Evolutionary conservation across 345 rosid genomes (phyloP), one percentile per base, ranked within the genome.

Genomic region (Eucalyptus sideroxylon): DNA sequence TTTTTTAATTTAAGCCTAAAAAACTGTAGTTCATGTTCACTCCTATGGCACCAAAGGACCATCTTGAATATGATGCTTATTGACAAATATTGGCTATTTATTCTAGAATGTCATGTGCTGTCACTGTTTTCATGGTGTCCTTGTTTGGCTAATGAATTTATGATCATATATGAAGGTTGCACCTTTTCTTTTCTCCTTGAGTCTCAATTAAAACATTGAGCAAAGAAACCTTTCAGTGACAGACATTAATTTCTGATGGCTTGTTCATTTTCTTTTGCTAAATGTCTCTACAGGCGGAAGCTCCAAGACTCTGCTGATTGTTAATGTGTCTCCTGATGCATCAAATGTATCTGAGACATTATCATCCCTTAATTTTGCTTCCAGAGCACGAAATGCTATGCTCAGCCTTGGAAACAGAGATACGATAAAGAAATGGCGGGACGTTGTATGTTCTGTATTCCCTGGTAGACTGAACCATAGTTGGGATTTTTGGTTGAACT

Each of bases 221-320:
- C 85, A 77, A 40, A 77, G 24, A 34, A 40, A 77, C 30, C 3
- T 77, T 77, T 26, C 85, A 11, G 30, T 86, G 31, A 44, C 55
- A 51, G 42, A 6, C 26, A 34, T 53, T 65, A 12, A 31, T 67
- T 50, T 88, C 45, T 88, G 30, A 69, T 72, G 16, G 82, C 53
- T 9, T 42, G 86, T 69, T 65, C 45, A 53, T 55, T 82, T 65
- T 53, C 45, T 72, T 69, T 86, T 56, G 31, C 45, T 47, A 37
- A 80, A 44, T 92, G 88, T 51, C 90, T 93, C 86, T 92, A 88
- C 89, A 98, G 99, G 98, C 83, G 98, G 97, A 34, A 95, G 92
- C 95, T 45, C 49, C 4, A 45, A 45, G 49, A 45, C 49, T 45
- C 11, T 45, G 49, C 49, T 45, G 49, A 45, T 45, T 45, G 49